These are phyloP conservation scores for Paramecium caudatum DNA, from an alignment of 73 alveolate genomes.

Conservation along the genomic window DNA sequence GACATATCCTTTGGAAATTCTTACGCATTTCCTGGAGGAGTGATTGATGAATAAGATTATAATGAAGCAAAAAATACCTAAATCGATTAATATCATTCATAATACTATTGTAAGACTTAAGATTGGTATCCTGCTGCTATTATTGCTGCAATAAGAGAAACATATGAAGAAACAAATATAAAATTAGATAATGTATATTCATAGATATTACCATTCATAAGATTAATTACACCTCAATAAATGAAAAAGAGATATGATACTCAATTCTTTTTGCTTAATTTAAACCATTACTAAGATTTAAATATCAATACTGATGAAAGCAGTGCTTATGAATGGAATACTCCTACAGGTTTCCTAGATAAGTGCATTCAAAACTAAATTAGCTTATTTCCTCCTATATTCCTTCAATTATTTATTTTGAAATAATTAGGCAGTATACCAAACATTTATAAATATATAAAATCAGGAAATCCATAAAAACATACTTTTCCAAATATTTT, in stretches of 20 bases:
- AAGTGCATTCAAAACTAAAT: neutral
- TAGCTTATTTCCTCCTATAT: slow-evolving; percentile 26
- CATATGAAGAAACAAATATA: slow-evolving; percentile 37
- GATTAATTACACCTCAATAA: slow-evolving; percentile 40
- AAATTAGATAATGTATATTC: slow-evolving; percentile 6
- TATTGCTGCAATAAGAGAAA: slow-evolving; percentile 53
- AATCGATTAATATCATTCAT: neutral
- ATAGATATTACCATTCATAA: slow-evolving; percentile 10
- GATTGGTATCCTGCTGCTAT: neutral
- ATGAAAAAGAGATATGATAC: slow-evolving; percentile 63
- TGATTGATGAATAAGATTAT: neutral
- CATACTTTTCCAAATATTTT: slow-evolving; percentile 10
- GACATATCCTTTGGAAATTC: slow-evolving; percentile 40
- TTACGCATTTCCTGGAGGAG: slow-evolving; percentile 52
- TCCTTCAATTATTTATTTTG: neutral
- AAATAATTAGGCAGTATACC: slow-evolving; percentile 11
- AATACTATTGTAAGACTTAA: neutral
- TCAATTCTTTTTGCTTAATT: neutral
- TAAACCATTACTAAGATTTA: neutral
- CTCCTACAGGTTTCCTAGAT: slow-evolving; percentile 9
- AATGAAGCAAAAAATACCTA: neutral
- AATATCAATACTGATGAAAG: slow-evolving; percentile 1
- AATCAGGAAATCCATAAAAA: neutral
- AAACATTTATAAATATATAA: neutral
- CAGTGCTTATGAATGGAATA: slow-evolving; percentile 29